phyloP scores from a whole-genome alignment of 805 yeast species.

The Tetrapisispora iriomotensis region DNA sequence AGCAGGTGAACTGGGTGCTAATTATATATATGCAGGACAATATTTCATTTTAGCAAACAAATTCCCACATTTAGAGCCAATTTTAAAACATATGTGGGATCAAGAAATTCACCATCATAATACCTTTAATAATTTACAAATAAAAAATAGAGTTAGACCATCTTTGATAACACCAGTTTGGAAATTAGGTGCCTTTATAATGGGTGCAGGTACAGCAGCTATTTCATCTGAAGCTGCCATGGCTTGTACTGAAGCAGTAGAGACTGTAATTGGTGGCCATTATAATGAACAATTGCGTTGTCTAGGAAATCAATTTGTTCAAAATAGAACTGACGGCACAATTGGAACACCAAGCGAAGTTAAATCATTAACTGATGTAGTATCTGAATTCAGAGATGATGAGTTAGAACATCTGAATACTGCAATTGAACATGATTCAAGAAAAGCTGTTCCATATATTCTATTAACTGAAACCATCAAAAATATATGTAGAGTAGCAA shows the following conservation, averaged over 20 bases:
- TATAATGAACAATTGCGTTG: constrained; percentile 83
- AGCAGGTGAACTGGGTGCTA: constrained; percentile 96
- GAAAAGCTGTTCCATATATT: constrained; percentile 86
- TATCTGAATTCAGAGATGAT: constrained; percentile 79
- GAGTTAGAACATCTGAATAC: constrained; percentile 93
- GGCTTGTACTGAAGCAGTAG: constrained; percentile 99
- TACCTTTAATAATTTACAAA: constrained; percentile 73
- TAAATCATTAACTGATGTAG: constrained; percentile 44
- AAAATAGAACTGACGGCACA: constrained; percentile 28
- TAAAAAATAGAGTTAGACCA: constrained; percentile 76
- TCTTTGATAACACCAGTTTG: constrained; percentile 85
- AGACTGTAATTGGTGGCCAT: constrained; percentile 94
- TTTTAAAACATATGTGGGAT: constrained; percentile 94
- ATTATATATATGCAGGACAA: constrained; percentile 90
- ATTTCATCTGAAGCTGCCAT: constrained; percentile 95
- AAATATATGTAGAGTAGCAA: constrained; percentile 74
- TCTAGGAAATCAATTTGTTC: constrained; percentile 54
- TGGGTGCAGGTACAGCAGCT: constrained; percentile 82
- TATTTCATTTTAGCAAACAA: constrained; percentile 56
- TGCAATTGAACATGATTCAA: constrained; percentile 85
- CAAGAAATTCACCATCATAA: constrained; percentile 88
- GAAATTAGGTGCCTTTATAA: constrained; percentile 80
- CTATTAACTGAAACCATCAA: constrained; percentile 82
- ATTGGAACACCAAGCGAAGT: constrained; percentile 41
- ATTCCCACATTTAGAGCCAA: constrained; percentile 68